These are phyloP conservation scores for Ganoderma sp. DNA, from an alignment of 1,284 basidiomycete species.

Conservation along the genomic window DNA sequence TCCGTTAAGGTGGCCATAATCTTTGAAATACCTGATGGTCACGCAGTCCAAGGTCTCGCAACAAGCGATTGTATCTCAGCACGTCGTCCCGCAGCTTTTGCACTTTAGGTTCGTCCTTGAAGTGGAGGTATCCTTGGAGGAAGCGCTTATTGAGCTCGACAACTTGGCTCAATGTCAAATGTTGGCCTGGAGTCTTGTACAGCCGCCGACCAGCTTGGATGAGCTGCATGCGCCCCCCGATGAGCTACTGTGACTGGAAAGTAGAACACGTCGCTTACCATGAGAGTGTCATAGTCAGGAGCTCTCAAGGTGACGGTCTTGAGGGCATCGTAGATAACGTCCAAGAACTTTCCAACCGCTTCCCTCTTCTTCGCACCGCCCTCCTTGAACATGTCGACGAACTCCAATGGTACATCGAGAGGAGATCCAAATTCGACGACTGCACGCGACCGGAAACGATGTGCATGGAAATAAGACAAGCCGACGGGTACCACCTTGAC, in stretches of 20 bases:
- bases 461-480: constrained; percentile 94
- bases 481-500: constrained; percentile 96
- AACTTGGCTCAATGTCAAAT: constrained; percentile 93
- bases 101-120: constrained; percentile 93
- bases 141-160: constrained; percentile 97
- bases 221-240: constrained; percentile 57
- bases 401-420: constrained; percentile 85
- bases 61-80: constrained; percentile 91
- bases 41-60: constrained; percentile 93
- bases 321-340: constrained; percentile 93
- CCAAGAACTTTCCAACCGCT: constrained; percentile 89
- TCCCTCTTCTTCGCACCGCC: constrained; percentile 91
- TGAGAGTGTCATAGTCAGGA: constrained; percentile 97
- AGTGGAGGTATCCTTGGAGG: constrained; percentile 92
- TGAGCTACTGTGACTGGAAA: background rate
- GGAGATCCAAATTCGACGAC: constrained; percentile 97
- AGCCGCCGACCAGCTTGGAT: constrained; percentile 95
- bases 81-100: constrained; percentile 85
- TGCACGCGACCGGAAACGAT: constrained; percentile 92
- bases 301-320: constrained; percentile 97
- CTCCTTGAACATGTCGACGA: constrained; percentile 89
- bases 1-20: background rate
- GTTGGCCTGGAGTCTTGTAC: constrained; percentile 95
- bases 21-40: constrained; percentile 85
- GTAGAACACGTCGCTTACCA: constrained; percentile 58